Evolutionary conservation across 2,329 filamentous ascomycete genomes (phyloP).

Genomic region (Paecilomyces variotii): DNA sequence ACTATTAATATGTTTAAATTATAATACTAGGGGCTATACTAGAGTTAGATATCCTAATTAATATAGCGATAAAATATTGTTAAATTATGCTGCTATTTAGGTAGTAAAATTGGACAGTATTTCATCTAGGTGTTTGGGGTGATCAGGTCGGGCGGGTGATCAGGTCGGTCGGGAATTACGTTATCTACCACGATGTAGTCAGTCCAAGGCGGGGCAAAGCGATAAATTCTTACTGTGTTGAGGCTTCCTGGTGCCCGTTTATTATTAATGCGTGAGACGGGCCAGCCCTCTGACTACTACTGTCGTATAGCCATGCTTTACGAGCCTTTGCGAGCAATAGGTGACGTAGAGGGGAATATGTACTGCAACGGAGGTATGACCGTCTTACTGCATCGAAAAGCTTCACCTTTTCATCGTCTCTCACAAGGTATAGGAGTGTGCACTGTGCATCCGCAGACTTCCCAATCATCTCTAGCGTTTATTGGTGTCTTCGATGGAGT

Average conservation of each 20-base stretch:
- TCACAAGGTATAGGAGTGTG: background rate
- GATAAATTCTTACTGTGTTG: background rate
- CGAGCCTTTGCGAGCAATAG: background rate
- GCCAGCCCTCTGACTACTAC: background rate
- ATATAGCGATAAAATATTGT: too few species aligned
- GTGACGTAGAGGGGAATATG: background rate
- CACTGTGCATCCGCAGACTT: background rate
- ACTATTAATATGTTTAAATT: too few species aligned
- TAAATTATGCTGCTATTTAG: too few species aligned
- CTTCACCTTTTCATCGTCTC: background rate
- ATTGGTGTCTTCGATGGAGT: background rate
- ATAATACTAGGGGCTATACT: too few species aligned
- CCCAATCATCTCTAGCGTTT: background rate
- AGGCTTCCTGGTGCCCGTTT: background rate
- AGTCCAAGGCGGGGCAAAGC: background rate
- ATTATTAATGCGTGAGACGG: background rate
- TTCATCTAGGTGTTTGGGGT: too few species aligned
- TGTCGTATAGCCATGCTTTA: background rate
- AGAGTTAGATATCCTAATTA: too few species aligned
- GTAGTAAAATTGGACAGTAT: too few species aligned
- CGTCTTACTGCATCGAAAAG: background rate
- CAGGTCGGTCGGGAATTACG: too few species aligned
- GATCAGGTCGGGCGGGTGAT: too few species aligned
- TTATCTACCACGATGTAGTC: background rate
- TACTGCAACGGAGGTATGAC: background rate